Evolutionary conservation across 345 rosid species (phyloP).

Genomic region (Boechera divaricarpa): DNA sequence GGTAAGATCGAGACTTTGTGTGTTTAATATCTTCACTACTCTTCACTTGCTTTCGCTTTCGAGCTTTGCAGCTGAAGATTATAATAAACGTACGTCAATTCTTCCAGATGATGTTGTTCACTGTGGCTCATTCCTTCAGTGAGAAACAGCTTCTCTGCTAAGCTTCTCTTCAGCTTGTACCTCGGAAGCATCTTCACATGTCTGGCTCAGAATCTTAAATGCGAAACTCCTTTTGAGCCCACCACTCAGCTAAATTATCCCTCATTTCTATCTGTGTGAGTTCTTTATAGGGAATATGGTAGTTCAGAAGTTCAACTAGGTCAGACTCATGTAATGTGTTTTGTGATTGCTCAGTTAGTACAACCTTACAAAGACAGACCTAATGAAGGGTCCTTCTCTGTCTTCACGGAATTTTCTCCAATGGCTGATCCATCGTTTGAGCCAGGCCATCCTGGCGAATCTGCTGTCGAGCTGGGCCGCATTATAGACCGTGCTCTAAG

Average conservation of each 20-base stretch:
- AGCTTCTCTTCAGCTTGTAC: constrained; percentile 54
- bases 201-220: constrained; percentile 57
- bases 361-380: constrained; percentile 88
- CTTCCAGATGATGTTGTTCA: constrained; percentile 44
- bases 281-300: constrained; percentile 74
- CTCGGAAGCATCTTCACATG: constrained; percentile 60
- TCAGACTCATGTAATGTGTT: constrained; percentile 87
- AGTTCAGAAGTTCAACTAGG: constrained; percentile 95
- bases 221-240: constrained; percentile 60
- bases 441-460: constrained; percentile 88
- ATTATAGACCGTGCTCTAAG: constrained; percentile 87
- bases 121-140: constrained; percentile 32
- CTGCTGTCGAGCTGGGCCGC: constrained; percentile 87
- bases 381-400: constrained; percentile 77
- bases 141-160: constrained; percentile 56
- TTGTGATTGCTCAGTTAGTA: constrained; percentile 78
- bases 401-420: constrained; percentile 85
- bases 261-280: background rate
- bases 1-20: background rate
- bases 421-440: constrained; percentile 98
- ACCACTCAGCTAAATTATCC: constrained; percentile 55
- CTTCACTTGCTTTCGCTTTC: constrained; percentile 23
- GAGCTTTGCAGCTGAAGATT: constrained; percentile 53
- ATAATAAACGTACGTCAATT: constrained; percentile 54
- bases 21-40: constrained; percentile 23